Conservation (phyloP, 2,329 filamentous ascomycete species). For the Ceratocystis albifundus region DNA sequence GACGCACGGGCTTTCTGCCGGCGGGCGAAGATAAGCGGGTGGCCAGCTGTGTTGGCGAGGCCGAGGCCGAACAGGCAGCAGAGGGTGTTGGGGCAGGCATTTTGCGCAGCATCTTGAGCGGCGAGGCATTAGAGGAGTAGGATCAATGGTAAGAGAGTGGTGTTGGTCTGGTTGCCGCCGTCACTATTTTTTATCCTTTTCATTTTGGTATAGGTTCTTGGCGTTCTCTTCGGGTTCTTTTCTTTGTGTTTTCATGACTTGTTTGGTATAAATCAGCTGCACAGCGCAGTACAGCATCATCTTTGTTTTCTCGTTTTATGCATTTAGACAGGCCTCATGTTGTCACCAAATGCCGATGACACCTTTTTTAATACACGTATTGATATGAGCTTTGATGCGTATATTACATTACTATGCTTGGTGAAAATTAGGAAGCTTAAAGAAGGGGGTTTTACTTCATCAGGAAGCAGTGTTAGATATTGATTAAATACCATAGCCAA, state of each 20-base stretch:
- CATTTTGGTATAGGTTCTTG: not conserved
- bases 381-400: too few relatives aligned
- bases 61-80: constrained; percentile 62
- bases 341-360: not conserved
- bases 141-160: not conserved
- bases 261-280: too few relatives aligned
- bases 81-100: constrained; percentile 51
- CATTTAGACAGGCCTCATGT: not conserved
- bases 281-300: not conserved
- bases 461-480: not conserved
- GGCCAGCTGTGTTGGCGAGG: constrained; percentile 67
- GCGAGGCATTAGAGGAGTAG: constrained; percentile 44
- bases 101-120: constrained; percentile 49
- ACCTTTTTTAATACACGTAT: too few relatives aligned
- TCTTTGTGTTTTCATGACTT: not conserved
- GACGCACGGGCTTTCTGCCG: constrained; percentile 43
- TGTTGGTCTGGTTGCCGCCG: not conserved
- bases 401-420: too few relatives aligned
- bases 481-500: not conserved
- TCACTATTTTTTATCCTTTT: not conserved
- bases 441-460: too few relatives aligned
- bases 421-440: too few relatives aligned
- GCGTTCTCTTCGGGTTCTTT: not conserved
- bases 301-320: not conserved
- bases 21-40: constrained; percentile 63